Evolutionary conservation across 169 alveolate species (phyloP), one percentile per base, ranked within the genome.

Genomic region (Plasmodium fragile): DNA sequence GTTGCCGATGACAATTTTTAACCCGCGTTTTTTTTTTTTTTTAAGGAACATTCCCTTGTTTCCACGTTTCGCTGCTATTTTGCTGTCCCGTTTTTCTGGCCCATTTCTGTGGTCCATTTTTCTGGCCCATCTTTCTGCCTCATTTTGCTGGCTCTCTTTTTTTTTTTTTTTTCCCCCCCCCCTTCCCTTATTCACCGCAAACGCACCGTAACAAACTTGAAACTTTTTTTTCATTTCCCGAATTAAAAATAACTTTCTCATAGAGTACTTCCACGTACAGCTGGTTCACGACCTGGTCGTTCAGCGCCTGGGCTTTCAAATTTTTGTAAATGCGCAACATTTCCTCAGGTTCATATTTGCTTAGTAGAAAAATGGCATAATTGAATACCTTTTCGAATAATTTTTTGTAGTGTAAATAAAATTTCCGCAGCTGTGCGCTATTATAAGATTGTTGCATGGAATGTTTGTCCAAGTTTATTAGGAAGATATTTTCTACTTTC

Each of bases 341-440:
- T 16, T 85, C 83, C 52, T 52, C 80, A 41, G 80, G 78, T 18
- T 85, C 84, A 85, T 85, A 77, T 53, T 85, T 85, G 79, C 43
- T 77, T 32, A 85, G 78, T 25, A 85, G 41, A 52, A 85, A 85
- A 73, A 85, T 85, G 69, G 85, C 34, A 53, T 85, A 85, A 85
- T 85, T 73, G 45, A 73, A 85, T 34, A 85, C 85, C 18, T 85
- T 85, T 8, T 85, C 6, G 79, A 73, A 85, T n/a, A 85, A 25
- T 16, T 85, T 85, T 55, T 85, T 85, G 80, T 85, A 85, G 16
- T 73, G 45, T 5, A 73, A 34, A 75, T 73, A 85, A 85, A 85
- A 85, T 30, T 53, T 53, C 4, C 80, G 39, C 30, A 85, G 77
- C 30, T 85, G 85, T 73, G 49, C 65, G 72, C 93, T 85, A 41